Percentiles rank a stretch among this genome's conserved stretches.
Evolutionary conservation across 2,329 filamentous ascomycete species (phyloP).

Genomic region (Aureobasidium sp.): DNA sequence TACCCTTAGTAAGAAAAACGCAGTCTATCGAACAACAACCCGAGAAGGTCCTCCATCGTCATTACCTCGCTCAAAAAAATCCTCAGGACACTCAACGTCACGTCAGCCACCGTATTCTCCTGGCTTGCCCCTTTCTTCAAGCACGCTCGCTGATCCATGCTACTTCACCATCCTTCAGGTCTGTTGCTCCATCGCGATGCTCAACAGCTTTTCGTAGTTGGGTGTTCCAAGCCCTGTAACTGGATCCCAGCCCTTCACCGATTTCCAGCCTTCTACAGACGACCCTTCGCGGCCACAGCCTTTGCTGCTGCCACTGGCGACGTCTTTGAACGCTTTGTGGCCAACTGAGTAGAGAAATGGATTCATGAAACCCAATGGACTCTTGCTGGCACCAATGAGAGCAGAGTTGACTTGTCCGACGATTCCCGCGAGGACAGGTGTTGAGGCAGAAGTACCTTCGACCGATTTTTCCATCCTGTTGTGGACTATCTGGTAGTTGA

Average conservation of each 20-base stretch:
- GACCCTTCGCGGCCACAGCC: constrained; percentile 27
- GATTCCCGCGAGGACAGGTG: constrained; percentile 51
- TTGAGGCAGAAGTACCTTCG: constrained; percentile 48
- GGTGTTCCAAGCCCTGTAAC: constrained; percentile 27
- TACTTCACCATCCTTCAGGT: not conserved
- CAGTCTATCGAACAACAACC: not conserved
- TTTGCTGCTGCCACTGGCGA: constrained; percentile 27
- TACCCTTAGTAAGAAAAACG: not conserved
- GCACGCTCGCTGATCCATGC: not conserved
- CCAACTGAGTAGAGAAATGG: constrained; percentile 39
- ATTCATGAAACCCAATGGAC: constrained; percentile 49
- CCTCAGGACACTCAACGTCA: not conserved
- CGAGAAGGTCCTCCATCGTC: not conserved
- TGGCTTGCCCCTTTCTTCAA: not conserved
- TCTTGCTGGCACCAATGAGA: constrained; percentile 42
- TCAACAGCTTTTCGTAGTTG: not conserved
- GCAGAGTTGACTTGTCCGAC: constrained; percentile 57
- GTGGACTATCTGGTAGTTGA: constrained; percentile 21
- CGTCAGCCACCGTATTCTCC: not conserved
- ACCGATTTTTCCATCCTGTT: constrained; percentile 25
- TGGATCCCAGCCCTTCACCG: constrained; percentile 26
- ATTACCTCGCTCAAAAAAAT: not conserved
- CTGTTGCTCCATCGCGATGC: not conserved
- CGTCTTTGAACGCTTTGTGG: constrained; percentile 50
- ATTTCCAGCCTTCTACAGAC: no score